A percentile compares a stretch with the other conserved stretches of the same genome.
These are phyloP conservation scores for Wallacemonas sp. DNA, from an alignment of 208 protist species.

Conservation along the genomic window DNA sequence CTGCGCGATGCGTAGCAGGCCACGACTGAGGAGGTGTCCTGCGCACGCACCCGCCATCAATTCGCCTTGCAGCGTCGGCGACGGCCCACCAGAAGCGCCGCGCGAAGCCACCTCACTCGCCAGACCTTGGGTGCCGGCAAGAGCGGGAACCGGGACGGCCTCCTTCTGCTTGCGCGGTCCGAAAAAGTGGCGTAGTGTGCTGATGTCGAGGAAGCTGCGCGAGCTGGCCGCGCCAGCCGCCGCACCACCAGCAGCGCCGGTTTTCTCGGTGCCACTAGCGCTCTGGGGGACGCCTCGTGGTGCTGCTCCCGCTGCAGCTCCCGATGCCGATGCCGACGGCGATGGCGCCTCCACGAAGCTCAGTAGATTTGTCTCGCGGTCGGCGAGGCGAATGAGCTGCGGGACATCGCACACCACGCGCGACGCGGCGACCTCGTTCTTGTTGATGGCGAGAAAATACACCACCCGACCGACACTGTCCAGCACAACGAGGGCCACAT, in stretches of 20 bases:
- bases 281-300: no score
- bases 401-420: constrained; percentile 69
- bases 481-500: constrained; percentile 54
- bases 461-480: constrained; percentile 68
- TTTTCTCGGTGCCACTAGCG: background rate
- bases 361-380: constrained; percentile 16
- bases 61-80: constrained; percentile 6
- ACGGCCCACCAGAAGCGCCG: no score
- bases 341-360: constrained; percentile 18
- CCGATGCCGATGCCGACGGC: no score
- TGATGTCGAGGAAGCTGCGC: constrained; percentile 55
- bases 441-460: constrained; percentile 53
- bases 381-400: constrained; percentile 49
- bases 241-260: constrained; percentile 3
- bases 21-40: constrained; percentile 75
- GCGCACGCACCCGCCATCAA: constrained; percentile 13
- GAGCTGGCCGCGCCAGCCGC: constrained; percentile 23
- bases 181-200: constrained; percentile 49
- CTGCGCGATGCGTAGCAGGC: constrained; percentile 50
- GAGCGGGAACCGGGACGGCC: constrained; percentile 1
- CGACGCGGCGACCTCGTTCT: constrained; percentile 18
- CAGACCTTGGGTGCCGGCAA: no score
- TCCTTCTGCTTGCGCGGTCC: constrained; percentile 9
- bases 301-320: no score
- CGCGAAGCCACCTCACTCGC: no score